Base-by-base conservation (phyloP, 2,329 filamentous ascomycete genomes). In the Scortechinia acanthostroma region DNA sequence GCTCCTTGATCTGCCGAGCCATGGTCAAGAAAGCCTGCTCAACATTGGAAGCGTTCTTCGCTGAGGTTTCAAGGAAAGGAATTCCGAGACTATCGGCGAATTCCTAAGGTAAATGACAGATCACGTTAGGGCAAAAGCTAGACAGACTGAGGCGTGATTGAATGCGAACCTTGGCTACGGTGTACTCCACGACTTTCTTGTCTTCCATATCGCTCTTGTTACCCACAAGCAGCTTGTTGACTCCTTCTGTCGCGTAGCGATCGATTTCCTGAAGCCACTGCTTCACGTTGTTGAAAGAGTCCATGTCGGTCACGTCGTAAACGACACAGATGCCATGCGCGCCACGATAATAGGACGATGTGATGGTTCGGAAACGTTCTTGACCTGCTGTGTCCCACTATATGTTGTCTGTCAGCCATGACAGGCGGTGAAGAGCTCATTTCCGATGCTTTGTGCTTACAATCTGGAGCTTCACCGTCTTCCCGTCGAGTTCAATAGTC, bases 171-270 rank as follows among this genome's bases (percentile, higher is more conserved):
- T 98, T 98, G 57, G 93, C 93, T 56, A 97, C 93, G 52, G 90
- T 95, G 80, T 98, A 98, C 70, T 98, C 93, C 51, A 98, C 93
- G 33, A 97, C 93, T 78, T 97, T 98, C 87, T 98, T 98, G 74
- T 98, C 93, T 49, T 91, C 83, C 90, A 98, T 97, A 87, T 98
- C 93, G 72, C 90, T 95, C 86, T 98, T 98, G 86, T 98, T 98
- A 63, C 93, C 93, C 51, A 98, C 91, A 50, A 98, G 83, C 54
- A 98, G 80, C 80, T 98, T 98, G 83, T 98, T 98, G 63, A 98
- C 93, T 54, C 93, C 93, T 73, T 98, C 93, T 55, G 93, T 98
- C 58, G 93, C 93, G 62, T 98, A 97, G 67, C 93, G 85, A 75
- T 98, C 93, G 59, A 98, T 98, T 75, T 98, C 93, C 70, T 98